These are phyloP conservation scores for Penicillium sp. DNA, from an alignment of 2,329 filamentous ascomycete genomes.

Conservation along the genomic window DNA sequence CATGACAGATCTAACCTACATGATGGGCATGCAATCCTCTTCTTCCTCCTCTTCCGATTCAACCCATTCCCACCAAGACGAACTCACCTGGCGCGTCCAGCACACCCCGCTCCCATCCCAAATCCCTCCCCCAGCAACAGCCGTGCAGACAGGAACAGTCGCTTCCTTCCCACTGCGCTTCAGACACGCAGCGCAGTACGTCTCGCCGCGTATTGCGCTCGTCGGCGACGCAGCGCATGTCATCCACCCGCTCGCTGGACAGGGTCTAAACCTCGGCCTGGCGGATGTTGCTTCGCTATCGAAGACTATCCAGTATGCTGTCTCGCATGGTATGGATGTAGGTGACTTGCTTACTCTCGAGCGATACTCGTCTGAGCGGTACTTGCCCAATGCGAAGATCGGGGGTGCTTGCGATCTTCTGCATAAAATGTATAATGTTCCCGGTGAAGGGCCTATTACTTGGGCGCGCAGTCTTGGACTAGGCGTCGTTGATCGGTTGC, in stretches of 20 bases:
- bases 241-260: conserved; percentile 88
- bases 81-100: conserved; percentile 77
- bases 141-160: conserved; percentile 73
- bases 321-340: conserved; percentile 81
- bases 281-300: conserved; percentile 81
- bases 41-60: conserved; percentile 5
- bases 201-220: conserved; percentile 82
- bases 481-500: conserved; percentile 69
- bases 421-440: conserved; percentile 83
- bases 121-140: conserved; percentile 65
- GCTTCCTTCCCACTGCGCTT: conserved; percentile 90
- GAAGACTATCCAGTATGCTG: conserved; percentile 70
- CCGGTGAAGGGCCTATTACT: conserved; percentile 71
- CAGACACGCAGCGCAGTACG: conserved; percentile 92
- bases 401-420: conserved; percentile 79
- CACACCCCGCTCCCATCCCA: conserved; percentile 60
- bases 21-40: conserved; percentile 63
- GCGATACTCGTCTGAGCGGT: conserved; percentile 75
- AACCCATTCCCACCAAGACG: conserved; percentile 58
- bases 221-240: conserved; percentile 95
- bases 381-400: conserved; percentile 77
- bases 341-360: conserved; percentile 77
- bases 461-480: conserved; percentile 75
- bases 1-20: conserved; percentile 75
- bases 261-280: conserved; percentile 91